These are phyloP conservation scores for Corymbia citriodora DNA, from an alignment of 441 rosid genomes.

Conservation along the genomic window DNA sequence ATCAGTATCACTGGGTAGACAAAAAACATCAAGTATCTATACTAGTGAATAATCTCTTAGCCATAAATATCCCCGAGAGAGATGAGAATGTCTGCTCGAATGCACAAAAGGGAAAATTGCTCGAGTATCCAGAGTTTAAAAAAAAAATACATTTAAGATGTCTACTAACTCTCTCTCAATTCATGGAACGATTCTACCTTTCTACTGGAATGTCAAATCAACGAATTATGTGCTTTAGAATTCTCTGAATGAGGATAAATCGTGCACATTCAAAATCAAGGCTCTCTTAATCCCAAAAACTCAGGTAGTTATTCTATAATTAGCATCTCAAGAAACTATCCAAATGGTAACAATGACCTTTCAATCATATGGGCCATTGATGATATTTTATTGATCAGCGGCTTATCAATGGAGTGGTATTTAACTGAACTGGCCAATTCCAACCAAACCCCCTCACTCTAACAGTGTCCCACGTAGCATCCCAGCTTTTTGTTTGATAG, in stretches of 20 bases:
- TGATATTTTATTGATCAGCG: background rate
- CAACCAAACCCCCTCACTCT: too few relatives aligned
- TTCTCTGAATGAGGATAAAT: background rate
- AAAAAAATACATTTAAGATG: background rate
- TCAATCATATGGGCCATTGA: background rate
- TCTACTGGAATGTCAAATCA: background rate
- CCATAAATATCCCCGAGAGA: background rate
- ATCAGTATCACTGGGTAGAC: constrained; percentile 22
- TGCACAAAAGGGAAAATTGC: background rate
- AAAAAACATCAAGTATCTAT: background rate
- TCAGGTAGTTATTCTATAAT: background rate
- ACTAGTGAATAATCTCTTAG: background rate
- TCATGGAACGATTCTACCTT: background rate
- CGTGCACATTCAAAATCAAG: background rate
- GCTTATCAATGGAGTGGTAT: background rate
- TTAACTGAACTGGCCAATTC: background rate
- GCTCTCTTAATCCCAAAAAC: background rate
- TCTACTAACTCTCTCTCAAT: background rate
- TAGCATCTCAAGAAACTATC: background rate
- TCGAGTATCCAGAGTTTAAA: background rate
- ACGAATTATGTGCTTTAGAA: background rate
- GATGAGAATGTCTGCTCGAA: background rate
- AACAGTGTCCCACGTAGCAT: background rate
- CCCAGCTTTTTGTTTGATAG: background rate
- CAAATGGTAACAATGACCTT: background rate